Conservation (phyloP, 306 rosid genomes). For the Fragaria nilgerrensis region DNA sequence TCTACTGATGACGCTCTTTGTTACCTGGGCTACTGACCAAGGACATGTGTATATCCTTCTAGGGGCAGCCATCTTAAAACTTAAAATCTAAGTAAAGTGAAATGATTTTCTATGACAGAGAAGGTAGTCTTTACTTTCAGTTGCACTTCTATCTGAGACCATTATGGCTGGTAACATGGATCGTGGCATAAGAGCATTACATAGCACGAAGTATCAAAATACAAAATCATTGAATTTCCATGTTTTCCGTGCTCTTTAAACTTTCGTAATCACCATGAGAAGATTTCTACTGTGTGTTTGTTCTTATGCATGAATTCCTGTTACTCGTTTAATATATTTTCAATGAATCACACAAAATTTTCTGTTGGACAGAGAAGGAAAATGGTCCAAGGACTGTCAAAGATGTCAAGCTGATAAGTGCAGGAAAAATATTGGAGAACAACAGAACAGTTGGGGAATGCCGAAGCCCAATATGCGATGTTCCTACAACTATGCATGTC, state of each 20-base stretch:
- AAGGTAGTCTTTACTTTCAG: background rate
- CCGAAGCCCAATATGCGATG: constrained; percentile 70
- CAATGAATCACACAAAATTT: constrained; percentile 5
- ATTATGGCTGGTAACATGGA: background rate
- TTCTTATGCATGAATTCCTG: background rate
- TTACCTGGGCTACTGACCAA: background rate
- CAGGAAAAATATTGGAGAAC: constrained; percentile 80
- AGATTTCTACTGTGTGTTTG: background rate
- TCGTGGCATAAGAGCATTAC: background rate
- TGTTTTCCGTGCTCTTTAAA: background rate
- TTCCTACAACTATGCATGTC: constrained; percentile 90
- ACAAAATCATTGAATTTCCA: background rate
- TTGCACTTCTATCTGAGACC: constrained; percentile 2
- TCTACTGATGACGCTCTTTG: background rate
- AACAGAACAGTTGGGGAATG: constrained; percentile 83
- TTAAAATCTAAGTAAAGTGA: background rate
- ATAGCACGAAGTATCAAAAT: background rate
- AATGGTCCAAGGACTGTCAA: constrained; percentile 83
- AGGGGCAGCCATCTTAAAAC: background rate
- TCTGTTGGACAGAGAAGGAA: constrained; percentile 59
- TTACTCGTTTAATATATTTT: background rate
- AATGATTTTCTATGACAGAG: background rate
- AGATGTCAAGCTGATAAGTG: constrained; percentile 89
- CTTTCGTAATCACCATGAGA: background rate
- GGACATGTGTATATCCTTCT: background rate